Evolutionary conservation across 495 filamentous ascomycete genomes (phyloP).

Genomic region (Neurospora sp.): DNA sequence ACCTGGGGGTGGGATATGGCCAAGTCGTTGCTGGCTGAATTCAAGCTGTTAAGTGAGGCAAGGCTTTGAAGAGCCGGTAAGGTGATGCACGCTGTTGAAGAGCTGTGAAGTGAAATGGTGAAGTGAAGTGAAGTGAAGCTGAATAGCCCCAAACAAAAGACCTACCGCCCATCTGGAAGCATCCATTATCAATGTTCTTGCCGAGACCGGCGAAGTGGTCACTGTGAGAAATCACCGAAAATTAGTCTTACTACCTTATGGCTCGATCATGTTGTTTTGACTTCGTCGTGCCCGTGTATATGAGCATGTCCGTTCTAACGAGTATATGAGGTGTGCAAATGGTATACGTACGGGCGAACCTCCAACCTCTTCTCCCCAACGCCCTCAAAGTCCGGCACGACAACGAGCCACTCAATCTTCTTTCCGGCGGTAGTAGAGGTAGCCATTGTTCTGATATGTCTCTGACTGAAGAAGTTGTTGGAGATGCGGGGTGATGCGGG

Average conservation of each 20-base stretch:
- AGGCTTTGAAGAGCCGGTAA: too few relatives aligned
- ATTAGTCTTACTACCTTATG: too few relatives aligned
- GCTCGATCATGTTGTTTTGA: too few relatives aligned
- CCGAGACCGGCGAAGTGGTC: constrained; percentile 47
- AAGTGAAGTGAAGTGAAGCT: not conserved
- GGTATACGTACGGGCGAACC: constrained; percentile 42
- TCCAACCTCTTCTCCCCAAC: constrained; percentile 58
- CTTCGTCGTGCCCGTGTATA: too few relatives aligned
- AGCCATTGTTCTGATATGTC: constrained; percentile 28
- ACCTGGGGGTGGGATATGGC: too few relatives aligned
- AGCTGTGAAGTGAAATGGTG: too few relatives aligned
- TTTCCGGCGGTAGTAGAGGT: constrained; percentile 21
- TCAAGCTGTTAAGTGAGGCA: too few relatives aligned
- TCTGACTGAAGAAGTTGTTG: not conserved
- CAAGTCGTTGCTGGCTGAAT: too few relatives aligned
- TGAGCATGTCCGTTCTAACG: too few relatives aligned
- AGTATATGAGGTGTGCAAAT: too few relatives aligned
- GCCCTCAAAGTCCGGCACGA: constrained; percentile 67
- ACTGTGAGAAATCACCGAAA: too few relatives aligned
- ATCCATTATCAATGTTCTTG: constrained; percentile 31
- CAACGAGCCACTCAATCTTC: constrained; percentile 75
- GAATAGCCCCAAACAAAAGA: not conserved
- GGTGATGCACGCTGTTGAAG: too few relatives aligned
- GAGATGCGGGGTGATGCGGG: not conserved
- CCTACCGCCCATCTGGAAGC: constrained; percentile 49